Percentiles rank a stretch among this genome's conserved stretches.
These are phyloP conservation scores for Eremochloa ophiuroides DNA, from an alignment of 176 grass and related monocot genomes.

Conservation along the genomic window DNA sequence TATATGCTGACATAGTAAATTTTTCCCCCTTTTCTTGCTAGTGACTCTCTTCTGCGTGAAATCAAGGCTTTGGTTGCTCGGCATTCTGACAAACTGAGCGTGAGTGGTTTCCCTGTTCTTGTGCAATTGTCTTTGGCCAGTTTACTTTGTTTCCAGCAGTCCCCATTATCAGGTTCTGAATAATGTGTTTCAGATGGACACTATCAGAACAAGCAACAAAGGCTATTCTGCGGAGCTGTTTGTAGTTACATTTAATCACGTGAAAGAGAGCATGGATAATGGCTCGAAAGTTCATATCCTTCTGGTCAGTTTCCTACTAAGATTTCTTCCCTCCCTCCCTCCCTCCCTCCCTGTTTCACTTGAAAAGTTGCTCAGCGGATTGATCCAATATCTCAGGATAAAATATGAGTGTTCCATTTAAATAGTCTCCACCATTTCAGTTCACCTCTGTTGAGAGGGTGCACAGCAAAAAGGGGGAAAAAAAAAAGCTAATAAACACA, in stretches of 20 bases:
- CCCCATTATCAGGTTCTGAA: background rate
- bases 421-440: background rate
- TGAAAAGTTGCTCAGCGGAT: background rate
- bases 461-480: background rate
- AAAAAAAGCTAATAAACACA: background rate
- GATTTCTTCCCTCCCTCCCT: background rate
- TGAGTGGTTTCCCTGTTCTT: constrained; percentile 37
- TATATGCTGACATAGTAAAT: background rate
- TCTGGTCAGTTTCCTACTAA: constrained; percentile 61
- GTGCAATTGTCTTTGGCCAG: background rate
- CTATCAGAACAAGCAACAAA: constrained; percentile 52
- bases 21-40: constrained; percentile 14
- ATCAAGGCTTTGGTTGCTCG: constrained; percentile 61
- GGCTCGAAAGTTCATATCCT: constrained; percentile 71
- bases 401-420: background rate
- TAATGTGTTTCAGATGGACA: constrained; percentile 63
- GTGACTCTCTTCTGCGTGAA: constrained; percentile 65
- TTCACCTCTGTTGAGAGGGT: background rate
- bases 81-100: constrained; percentile 62
- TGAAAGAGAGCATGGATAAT: constrained; percentile 35
- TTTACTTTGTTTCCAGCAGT: background rate
- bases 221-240: constrained; percentile 74
- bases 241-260: constrained; percentile 72
- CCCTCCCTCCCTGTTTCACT: background rate
- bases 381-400: background rate